Evolutionary conservation across 352 stramenopile genomes (phyloP).

Genomic region (Globisporangium uncinulatum): DNA sequence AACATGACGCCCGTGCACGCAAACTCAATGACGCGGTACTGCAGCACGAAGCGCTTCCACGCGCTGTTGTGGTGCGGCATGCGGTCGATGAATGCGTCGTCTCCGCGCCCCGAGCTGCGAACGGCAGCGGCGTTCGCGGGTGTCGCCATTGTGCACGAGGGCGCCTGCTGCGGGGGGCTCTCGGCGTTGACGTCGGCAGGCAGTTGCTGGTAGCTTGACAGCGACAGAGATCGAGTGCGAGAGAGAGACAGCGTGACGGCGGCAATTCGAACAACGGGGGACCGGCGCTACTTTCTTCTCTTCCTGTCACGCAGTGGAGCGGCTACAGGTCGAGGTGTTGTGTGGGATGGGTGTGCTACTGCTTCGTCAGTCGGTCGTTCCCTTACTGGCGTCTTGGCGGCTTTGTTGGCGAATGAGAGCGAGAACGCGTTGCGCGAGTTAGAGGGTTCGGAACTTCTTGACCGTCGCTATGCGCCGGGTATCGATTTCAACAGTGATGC

Average conservation of each 20-base stretch:
- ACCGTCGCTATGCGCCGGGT: no score
- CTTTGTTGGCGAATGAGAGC: not conserved
- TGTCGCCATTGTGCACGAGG: conserved; percentile 11
- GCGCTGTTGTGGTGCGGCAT: conserved; percentile 14
- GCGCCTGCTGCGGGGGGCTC: not conserved
- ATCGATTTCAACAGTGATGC: no score
- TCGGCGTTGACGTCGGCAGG: not conserved
- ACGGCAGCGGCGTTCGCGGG: not conserved
- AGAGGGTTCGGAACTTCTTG: not conserved
- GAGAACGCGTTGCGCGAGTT: not conserved
- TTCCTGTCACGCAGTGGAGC: not conserved
- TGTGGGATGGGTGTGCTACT: no score
- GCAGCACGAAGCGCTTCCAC: conserved; percentile 19
- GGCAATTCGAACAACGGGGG: no score
- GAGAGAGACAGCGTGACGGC: not conserved
- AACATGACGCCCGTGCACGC: conserved; percentile 39
- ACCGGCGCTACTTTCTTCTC: not conserved
- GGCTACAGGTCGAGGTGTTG: no score
- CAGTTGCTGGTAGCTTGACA: not conserved
- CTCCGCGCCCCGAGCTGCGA: conserved; percentile 3
- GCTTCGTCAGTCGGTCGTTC: not conserved
- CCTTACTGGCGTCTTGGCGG: no score
- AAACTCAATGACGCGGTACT: conserved; percentile 59
- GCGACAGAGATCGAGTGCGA: not conserved
- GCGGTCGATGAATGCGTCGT: conserved; percentile 5